Evolutionary conservation across 179 eudicot species (phyloP).

Genomic region (Silene noctiflora): DNA sequence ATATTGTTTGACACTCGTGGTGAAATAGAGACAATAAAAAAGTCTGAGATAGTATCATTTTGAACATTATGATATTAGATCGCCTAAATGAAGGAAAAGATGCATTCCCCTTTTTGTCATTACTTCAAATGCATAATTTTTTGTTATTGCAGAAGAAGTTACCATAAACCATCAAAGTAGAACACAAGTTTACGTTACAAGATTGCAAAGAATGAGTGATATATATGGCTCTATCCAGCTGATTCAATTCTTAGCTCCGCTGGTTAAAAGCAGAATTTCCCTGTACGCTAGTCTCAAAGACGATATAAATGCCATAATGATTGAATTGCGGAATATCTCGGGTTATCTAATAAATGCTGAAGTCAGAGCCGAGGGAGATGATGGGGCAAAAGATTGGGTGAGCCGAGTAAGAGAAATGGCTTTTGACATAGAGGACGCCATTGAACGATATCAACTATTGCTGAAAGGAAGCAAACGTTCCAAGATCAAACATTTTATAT

Average conservation of each 20-base stretch:
- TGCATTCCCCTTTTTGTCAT: too few relatives aligned
- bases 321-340: constrained; percentile 2
- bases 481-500: not conserved
- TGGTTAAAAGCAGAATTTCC: not conserved
- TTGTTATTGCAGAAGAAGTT: constrained; percentile 1
- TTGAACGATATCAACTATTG: constrained; percentile 13
- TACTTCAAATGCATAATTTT: not conserved
- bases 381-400: constrained; percentile 13
- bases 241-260: not conserved
- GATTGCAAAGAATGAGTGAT: constrained; percentile 1
- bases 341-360: constrained; percentile 17
- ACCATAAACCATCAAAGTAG: not conserved
- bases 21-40: not conserved
- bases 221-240: not conserved
- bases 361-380: constrained; percentile 11
- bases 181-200: not conserved
- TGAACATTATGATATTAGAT: too few relatives aligned
- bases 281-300: not conserved
- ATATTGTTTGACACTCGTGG: not conserved
- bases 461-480: not conserved
- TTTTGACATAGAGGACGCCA: constrained; percentile 26
- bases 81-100: too few relatives aligned
- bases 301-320: not conserved
- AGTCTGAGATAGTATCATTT: too few relatives aligned
- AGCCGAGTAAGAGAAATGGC: constrained; percentile 18